These are phyloP conservation scores for Orychophragmus violaceus DNA, from an alignment of 345 rosid genomes.

Conservation along the genomic window DNA sequence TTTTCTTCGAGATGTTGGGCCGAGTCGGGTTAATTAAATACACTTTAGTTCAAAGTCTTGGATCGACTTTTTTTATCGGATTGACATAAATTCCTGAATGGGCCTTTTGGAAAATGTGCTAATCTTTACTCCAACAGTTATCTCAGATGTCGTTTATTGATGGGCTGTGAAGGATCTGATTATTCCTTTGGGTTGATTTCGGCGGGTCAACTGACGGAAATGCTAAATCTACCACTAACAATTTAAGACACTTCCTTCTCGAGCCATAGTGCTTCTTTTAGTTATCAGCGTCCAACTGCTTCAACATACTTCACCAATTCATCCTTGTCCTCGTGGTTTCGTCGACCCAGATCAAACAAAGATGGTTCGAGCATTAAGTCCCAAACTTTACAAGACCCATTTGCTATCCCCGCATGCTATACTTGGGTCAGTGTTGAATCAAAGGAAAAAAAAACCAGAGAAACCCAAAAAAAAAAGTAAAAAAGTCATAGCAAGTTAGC, in stretches of 20 bases:
- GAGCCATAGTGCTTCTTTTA: constrained; percentile 50
- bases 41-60: too few species aligned
- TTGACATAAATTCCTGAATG: too few species aligned
- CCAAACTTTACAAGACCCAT: constrained; percentile 68
- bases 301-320: constrained; percentile 37
- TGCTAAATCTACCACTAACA: too few species aligned
- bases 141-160: too few species aligned
- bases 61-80: too few species aligned
- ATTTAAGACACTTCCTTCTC: constrained; percentile 87
- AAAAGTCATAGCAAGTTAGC: constrained; percentile 43
- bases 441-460: constrained; percentile 81
- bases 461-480: constrained; percentile 52
- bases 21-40: too few species aligned
- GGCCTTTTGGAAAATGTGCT: too few species aligned
- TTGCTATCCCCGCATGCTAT: constrained; percentile 70
- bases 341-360: constrained; percentile 50
- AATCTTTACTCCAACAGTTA: too few species aligned
- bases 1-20: too few species aligned
- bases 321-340: constrained; percentile 71
- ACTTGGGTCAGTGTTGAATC: constrained; percentile 77
- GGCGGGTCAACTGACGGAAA: too few species aligned
- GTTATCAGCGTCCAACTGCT: constrained; percentile 58
- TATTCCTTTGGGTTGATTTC: too few species aligned
- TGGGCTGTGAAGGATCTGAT: too few species aligned
- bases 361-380: constrained; percentile 48